Percentiles rank a stretch among this genome's conserved stretches.
Evolutionary conservation across 345 rosid species (phyloP).

Genomic region (Xanthoceras sorbifolium): DNA sequence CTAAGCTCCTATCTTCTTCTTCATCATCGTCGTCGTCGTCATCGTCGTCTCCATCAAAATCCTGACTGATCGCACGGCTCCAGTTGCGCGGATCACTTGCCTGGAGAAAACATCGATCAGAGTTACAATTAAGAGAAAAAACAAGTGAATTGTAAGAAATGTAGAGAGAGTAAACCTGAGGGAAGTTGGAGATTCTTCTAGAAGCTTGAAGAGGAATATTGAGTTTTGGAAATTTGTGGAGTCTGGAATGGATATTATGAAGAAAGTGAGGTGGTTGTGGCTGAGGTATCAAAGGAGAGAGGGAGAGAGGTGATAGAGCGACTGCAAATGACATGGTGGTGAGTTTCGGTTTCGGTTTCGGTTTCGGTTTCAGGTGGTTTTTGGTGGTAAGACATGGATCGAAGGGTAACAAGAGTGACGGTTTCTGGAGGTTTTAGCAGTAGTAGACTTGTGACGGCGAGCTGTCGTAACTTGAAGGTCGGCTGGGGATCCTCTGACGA

Average conservation of each 20-base stretch:
- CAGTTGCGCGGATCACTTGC: conserved; percentile 59
- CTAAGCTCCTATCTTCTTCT: conserved; percentile 85
- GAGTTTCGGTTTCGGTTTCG: conserved; percentile 6
- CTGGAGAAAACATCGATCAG: conserved; percentile 4
- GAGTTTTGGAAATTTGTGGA: conserved; percentile 14
- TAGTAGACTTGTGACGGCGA: no score
- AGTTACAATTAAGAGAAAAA: not conserved
- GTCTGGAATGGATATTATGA: not conserved
- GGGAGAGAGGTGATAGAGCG: conserved; percentile 20
- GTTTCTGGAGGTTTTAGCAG: no score
- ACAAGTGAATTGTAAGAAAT: not conserved
- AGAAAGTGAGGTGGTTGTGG: not conserved
- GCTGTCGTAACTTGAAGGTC: not conserved
- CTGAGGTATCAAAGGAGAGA: not conserved
- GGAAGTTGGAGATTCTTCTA: conserved; percentile 21
- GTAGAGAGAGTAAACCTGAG: conserved; percentile 12
- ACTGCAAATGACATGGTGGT: conserved; percentile 33
- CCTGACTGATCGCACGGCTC: conserved; percentile 66
- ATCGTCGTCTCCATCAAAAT: conserved; percentile 43
- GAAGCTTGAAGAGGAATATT: conserved; percentile 29
- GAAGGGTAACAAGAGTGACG: no score
- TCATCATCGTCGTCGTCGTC: conserved; percentile 62
- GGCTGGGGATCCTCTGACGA: not conserved
- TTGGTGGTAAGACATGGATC: not conserved
- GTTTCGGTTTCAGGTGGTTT: not conserved